phyloP scores from a whole-genome alignment of 192 early-diverging fungal species.

The Rhizoclosmatium sp. region DNA sequence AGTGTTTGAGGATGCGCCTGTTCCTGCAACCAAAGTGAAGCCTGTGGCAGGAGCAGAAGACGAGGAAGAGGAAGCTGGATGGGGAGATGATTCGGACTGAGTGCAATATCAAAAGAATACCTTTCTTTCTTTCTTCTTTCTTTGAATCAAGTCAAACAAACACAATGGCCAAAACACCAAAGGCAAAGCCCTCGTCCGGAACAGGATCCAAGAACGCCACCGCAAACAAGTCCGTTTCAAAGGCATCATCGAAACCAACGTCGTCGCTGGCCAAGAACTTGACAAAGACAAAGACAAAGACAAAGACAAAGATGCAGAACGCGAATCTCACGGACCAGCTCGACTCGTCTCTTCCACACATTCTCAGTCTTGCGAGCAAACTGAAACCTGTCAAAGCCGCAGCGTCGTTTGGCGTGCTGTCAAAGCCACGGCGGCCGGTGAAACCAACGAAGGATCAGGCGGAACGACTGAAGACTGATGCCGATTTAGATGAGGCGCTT shows the following conservation, averaged over 20 bases:
- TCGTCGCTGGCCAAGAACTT: neutral
- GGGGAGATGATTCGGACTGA: slow-evolving; percentile 25
- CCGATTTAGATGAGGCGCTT: slow-evolving; percentile 20
- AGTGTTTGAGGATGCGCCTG: neutral
- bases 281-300: neutral
- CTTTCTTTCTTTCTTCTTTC: slow-evolving; percentile 9
- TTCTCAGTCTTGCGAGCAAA: neutral
- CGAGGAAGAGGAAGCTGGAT: slow-evolving; percentile 9
- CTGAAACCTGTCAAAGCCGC: neutral
- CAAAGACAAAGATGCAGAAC: neutral
- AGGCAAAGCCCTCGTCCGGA: neutral
- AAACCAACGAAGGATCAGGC: neutral
- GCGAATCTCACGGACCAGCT: slow-evolving; percentile 3
- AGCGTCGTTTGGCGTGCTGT: neutral
- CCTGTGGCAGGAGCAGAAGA: neutral
- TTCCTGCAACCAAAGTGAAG: neutral
- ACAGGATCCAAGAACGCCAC: neutral
- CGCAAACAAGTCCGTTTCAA: neutral
- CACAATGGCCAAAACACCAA: neutral
- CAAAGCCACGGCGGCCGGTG: neutral
- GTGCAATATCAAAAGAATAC: no score
- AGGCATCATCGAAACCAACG: neutral
- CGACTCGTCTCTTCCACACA: slow-evolving; percentile 13
- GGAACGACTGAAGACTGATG: neutral
- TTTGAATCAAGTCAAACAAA: neutral